Base-by-base conservation (phyloP, 805 yeast genomes). In the Isabelozyma rhagii region DNA sequence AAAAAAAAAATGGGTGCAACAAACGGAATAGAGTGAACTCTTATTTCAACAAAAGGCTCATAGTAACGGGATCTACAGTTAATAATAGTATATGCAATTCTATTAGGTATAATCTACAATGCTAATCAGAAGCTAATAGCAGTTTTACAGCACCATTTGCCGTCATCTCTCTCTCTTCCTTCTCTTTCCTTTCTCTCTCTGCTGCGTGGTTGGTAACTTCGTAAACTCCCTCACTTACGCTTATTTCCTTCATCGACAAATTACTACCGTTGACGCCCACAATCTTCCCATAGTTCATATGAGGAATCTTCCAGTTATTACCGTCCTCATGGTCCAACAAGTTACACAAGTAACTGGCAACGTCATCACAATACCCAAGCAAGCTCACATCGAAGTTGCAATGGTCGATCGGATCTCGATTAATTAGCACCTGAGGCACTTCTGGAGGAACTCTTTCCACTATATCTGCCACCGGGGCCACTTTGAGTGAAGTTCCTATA, bases 401-500 rank as follows among this genome's bases (percentile, higher is more conserved):
- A 47, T 62, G 66, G 6, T 59, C 57, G 25, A 74, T 63, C 5
- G 69, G 67, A 52, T 72, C 77, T 49, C 60, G 66, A 53, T 74
- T 74, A 28, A 74, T 69, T 15, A 74, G 52, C 5, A 74, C 55
- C 47, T 71, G 73, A 1, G 78, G 79, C 4, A 73, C 63, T 10
- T 54, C 31, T 9, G 49, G 60, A 0, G 75, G 71, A 3, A 74
- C 56, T 40, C 56, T 59, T 25, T 68, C 67, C 9, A 73, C 71
- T 15, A 74, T 71, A 31, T 69, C 68, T 1, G 75, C 74, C 38
- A 74, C 78, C 3, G 79, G 79, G 9, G 75, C 68, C 27, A 91
- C 91, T 60, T 87, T 84, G 50, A 91, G 72, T 2, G 96, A 84
- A 0, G 97, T 91, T 3, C 97, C 97, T 7, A 87, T 88, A 46